phyloP scores from a whole-genome alignment of 805 yeast species.

The Candida ficus region DNA sequence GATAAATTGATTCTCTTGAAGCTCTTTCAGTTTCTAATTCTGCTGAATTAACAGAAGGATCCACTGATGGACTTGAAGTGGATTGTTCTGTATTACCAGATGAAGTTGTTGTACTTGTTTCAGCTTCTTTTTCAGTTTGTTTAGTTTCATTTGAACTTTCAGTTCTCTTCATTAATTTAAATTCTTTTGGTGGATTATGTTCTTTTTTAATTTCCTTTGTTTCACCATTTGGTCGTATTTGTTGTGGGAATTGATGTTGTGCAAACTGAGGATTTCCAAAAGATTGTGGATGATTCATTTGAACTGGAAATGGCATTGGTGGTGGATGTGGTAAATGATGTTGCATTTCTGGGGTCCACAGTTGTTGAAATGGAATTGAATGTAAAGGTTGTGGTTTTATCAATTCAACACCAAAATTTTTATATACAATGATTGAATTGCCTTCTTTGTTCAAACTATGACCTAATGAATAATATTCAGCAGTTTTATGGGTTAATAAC shows the following conservation, averaged over 20 bases:
- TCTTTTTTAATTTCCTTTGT: not conserved
- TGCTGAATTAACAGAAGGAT: not conserved
- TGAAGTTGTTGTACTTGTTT: not conserved
- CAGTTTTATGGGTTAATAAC: conserved; percentile 62
- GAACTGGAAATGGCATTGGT: not conserved
- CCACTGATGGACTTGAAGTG: not conserved
- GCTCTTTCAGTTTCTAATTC: conserved; percentile 31
- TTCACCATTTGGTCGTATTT: not conserved
- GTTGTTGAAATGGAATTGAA: conserved; percentile 11
- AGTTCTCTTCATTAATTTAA: conserved; percentile 24
- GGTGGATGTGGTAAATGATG: not conserved
- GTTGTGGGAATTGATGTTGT: not conserved
- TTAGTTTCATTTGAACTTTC: not conserved
- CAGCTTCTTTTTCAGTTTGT: not conserved
- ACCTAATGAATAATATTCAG: conserved; percentile 58
- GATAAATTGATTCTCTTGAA: conserved; percentile 39
- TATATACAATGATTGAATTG: conserved; percentile 38
- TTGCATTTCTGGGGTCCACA: conserved; percentile 18
- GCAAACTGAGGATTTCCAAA: not conserved
- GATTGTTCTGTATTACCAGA: not conserved
- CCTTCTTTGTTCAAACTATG: conserved; percentile 51
- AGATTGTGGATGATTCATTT: not conserved
- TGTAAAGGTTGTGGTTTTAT: conserved; percentile 14
- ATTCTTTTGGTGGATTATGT: conserved; percentile 9
- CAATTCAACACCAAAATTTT: conserved; percentile 26